A percentile compares a stretch with the other conserved stretches of the same genome.
Evolutionary conservation across 495 filamentous ascomycete genomes (phyloP).

Genomic region (Aspergillus sclerotiicarbonarius): DNA sequence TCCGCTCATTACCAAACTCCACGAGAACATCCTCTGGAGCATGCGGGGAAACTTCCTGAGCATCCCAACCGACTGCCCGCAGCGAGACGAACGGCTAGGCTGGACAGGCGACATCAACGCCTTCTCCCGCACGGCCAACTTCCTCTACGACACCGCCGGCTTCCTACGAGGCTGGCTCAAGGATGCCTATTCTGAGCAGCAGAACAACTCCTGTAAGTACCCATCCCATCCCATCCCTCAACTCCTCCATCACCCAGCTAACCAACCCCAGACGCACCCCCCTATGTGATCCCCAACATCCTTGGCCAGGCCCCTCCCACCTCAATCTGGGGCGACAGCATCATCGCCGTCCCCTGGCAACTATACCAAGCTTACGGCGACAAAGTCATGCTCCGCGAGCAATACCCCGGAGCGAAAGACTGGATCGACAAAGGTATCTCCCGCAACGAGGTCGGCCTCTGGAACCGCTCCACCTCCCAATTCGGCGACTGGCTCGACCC

Average conservation of each 20-base stretch:
- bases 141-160: slow-evolving; percentile 49
- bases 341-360: slow-evolving; percentile 46
- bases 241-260: too few relatives aligned
- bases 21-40: slow-evolving; percentile 51
- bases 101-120: slow-evolving; percentile 58
- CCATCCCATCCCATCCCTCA: too few relatives aligned
- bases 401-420: slow-evolving; percentile 40
- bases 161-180: slow-evolving; percentile 52
- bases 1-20: slow-evolving; percentile 46
- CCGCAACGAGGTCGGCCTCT: slow-evolving; percentile 37
- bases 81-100: slow-evolving; percentile 56
- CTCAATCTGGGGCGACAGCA: slow-evolving; percentile 51
- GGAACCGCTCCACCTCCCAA: slow-evolving; percentile 39
- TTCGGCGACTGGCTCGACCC: slow-evolving; percentile 58
- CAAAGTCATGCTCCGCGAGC: slow-evolving; percentile 33
- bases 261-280: slow-evolving; percentile 2
- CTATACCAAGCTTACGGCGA: slow-evolving; percentile 47
- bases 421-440: slow-evolving; percentile 50
- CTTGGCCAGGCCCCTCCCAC: slow-evolving; percentile 24
- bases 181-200: slow-evolving; percentile 42
- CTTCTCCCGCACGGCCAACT: slow-evolving; percentile 51
- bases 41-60: slow-evolving; percentile 58
- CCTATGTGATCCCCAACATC: slow-evolving; percentile 44
- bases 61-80: slow-evolving; percentile 56
- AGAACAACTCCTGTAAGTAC: slow-evolving; percentile 5